Base-by-base conservation (phyloP, 345 rosid genomes). In the Schrenkiella parvula region DNA sequence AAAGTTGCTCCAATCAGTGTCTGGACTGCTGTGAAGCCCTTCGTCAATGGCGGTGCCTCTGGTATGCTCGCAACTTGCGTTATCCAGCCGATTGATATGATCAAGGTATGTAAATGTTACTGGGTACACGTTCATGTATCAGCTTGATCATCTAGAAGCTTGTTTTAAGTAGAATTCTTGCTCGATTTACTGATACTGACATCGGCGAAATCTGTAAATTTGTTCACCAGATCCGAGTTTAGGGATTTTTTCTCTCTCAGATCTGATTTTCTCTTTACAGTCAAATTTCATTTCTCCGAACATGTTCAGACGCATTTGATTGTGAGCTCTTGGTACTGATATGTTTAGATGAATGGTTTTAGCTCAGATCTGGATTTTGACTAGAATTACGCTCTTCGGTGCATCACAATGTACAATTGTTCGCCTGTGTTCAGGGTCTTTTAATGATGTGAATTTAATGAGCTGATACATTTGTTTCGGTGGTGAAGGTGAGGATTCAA, bases 11-110 rank as follows among this genome's bases (percentile, higher is more conserved):
- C 89, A 0, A 34, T 61, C 31, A 87, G 98, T 46, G 87, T 85
- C 2, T 95, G 99, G 99, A 85, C 81, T 17, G 76, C 88, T n/a
- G 77, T 90, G 11, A 91, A 89, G 84, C 99, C 99, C 6, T 95
- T 95, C 76, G 91, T 84, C 66, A 95, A 95, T 82, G 99, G 99
- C 2, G 99, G 99, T 26, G 77, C 88, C 56, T 89, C 99, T 38
- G 99, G 99, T 32, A 95, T 95, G 99, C 95, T 91, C 51, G 99
- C 99, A 21, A 95, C 99, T 76, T 89, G 98, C 78, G 98, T 90
- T 78, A 86, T 95, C 79, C 99, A 95, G 72, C 99, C 99, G 39
- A 80, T 95, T 75, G 99, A 95, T 38, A 95, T 95, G 99, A 70
- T 95, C 78, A 95, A 95, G 99, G 99, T 95, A 76, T 34, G 15